These are phyloP conservation scores for Clonostachys rosea DNA, from an alignment of 2,329 filamentous ascomycete species.

Conservation along the genomic window DNA sequence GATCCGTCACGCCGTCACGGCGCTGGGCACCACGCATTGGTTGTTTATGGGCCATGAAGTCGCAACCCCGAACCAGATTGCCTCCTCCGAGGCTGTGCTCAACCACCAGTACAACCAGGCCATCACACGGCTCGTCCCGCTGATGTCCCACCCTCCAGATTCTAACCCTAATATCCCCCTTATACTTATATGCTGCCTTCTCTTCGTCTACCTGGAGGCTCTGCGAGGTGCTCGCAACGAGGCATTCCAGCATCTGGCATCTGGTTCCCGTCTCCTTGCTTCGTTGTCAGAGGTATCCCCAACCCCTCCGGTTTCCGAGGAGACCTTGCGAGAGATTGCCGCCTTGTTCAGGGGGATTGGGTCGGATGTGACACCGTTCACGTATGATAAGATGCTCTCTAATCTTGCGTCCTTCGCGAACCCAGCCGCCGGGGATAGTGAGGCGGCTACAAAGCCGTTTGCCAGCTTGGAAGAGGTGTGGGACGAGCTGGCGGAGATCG, in stretches of 20 bases:
- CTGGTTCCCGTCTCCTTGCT: neutral
- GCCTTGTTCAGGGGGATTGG: too few species aligned
- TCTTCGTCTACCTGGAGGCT: constrained; percentile 1
- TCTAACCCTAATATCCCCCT: neutral
- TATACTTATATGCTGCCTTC: constrained; percentile 2
- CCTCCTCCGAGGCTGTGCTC: neutral
- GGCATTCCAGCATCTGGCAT: constrained; percentile 1
- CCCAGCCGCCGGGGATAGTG: too few species aligned
- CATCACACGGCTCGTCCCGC: neutral
- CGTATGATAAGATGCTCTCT: too few species aligned
- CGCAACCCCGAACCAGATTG: neutral
- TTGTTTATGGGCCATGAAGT: neutral
- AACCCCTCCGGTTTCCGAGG: too few species aligned
- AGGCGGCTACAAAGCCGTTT: too few species aligned
- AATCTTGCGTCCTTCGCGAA: too few species aligned
- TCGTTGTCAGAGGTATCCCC: too few species aligned
- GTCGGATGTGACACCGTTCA: too few species aligned
- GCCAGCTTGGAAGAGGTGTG: too few species aligned
- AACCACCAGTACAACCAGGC: constrained; percentile 3
- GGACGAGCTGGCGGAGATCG: too few species aligned
- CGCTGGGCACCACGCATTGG: constrained; percentile 2
- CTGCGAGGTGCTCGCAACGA: constrained; percentile 1
- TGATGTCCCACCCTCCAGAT: neutral
- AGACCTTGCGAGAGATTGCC: too few species aligned
- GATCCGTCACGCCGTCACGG: constrained; percentile 1